Evolutionary conservation across 345 rosid genomes (phyloP), one percentile per base, ranked within the genome.

Genomic region (Populus simonii): DNA sequence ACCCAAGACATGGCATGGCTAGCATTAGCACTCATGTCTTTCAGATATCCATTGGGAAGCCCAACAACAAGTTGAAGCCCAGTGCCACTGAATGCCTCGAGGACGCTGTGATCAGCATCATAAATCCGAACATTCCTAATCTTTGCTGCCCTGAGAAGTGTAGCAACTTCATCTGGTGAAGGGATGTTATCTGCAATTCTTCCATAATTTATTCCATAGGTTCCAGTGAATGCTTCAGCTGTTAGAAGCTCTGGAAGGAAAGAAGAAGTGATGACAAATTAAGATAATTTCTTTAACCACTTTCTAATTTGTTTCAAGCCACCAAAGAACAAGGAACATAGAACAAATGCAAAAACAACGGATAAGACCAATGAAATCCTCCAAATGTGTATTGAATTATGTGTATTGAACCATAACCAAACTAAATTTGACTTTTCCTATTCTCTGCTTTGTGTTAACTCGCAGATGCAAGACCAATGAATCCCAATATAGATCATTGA

Each of bases 201-300:
- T 75, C 99, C 99, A 79, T 96, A 96, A 70, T 96, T 96, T 84
- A 96, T 92, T 66, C 99, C 99, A 72, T 93, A 96, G 22, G 98
- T 89, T 76, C 99, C 98, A 1, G 88, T 87, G 80, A 96, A 93
- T 66, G 91, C 92, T 80, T 87, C 85, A 38, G 73, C 88, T 3
- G 84, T 80, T 70, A 68, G 18, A 35, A 84, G 80, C 62, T 78
- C 98, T 90, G 89, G 27, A 77, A 20, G 39, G 74, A 73, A 77
- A 39, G 8, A 70, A 76, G 11, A 33, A 59, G 25, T 55, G 41
- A 27, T 25, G 18, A n/a, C 8, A 53, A n/a, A n/a, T n/a, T n/a
- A 69, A 47, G 22, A 41, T 22, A 66, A 61, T 38, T 53, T 20
- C 45, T 45, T 74, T 36, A 76, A 67, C 43, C 55, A 84, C 29